Percentiles rank a stretch among this genome's conserved stretches.
Conservation (phyloP, 176 grass and related monocot species). For the Lolium perenne region DNA sequence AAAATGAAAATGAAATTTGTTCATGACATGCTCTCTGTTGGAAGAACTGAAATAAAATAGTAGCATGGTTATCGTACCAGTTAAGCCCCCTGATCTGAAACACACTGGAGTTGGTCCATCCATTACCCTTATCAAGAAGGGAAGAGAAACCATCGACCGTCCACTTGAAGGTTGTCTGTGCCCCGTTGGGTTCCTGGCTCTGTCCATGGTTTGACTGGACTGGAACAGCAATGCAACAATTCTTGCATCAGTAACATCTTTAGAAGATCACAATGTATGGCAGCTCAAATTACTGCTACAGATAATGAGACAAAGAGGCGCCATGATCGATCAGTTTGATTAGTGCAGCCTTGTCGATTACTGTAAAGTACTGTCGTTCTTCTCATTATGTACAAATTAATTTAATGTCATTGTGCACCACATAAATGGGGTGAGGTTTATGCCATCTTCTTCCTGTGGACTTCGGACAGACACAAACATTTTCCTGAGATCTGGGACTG, state of each 20-base stretch:
- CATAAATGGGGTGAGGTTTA: not conserved
- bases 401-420: not conserved
- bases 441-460: not conserved
- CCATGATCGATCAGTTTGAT: not conserved
- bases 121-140: slow-evolving; percentile 42
- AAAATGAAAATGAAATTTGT: not conserved
- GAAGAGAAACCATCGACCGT: slow-evolving; percentile 51
- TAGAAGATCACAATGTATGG: not conserved
- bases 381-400: not conserved
- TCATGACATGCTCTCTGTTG: not conserved
- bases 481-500: not conserved
- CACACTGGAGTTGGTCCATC: slow-evolving; percentile 48
- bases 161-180: slow-evolving; percentile 42
- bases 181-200: not conserved
- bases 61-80: slow-evolving; percentile 12
- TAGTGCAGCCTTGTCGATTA: not conserved
- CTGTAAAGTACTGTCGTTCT: not conserved
- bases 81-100: slow-evolving; percentile 37
- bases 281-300: not conserved
- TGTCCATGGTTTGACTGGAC: slow-evolving; percentile 19
- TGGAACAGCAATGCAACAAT: slow-evolving; percentile 6
- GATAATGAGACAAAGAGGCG: not conserved
- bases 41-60: not conserved
- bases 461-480: not conserved
- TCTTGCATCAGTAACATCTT: not conserved